Percentiles rank a stretch among this genome's conserved stretches.
Conservation (phyloP, 192 early-diverging fungal genomes). For the Ambispora gerdemannii region DNA sequence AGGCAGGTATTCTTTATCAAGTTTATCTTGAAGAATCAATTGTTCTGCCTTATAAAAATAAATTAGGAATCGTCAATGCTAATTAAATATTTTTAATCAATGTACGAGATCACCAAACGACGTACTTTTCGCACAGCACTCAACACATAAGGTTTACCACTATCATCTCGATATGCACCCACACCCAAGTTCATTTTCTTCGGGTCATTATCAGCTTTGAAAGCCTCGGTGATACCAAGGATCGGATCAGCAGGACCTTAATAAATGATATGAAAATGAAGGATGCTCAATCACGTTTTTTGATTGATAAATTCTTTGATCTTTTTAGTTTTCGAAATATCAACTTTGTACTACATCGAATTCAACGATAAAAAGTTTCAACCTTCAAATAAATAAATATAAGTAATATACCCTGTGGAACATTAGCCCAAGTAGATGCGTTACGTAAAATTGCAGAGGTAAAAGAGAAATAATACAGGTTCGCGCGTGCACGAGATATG, state of each 20-base stretch:
- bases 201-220: constrained; percentile 84
- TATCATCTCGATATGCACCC: constrained; percentile 95
- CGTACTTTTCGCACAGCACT: constrained; percentile 77
- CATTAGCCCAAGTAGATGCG: constrained; percentile 18
- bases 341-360: too few relatives aligned
- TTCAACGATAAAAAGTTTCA: too few relatives aligned
- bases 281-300: too few relatives aligned
- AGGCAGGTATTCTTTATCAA: constrained; percentile 96
- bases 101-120: not conserved
- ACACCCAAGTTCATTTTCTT: constrained; percentile 98
- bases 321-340: too few relatives aligned
- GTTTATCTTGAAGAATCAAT: constrained; percentile 56
- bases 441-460: not conserved
- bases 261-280: too few relatives aligned
- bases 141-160: constrained; percentile 90
- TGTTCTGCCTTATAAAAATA: constrained; percentile 70
- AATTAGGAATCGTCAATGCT: constrained; percentile 1
- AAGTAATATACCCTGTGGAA: constrained; percentile 20
- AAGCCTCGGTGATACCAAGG: constrained; percentile 89
- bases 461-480: not conserved
- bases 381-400: too few relatives aligned
- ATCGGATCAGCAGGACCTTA: constrained; percentile 76
- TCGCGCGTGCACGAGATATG: not conserved
- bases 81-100: not conserved
- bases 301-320: too few relatives aligned